These are phyloP conservation scores for Dictyostelium intermedium DNA, from an alignment of 78 protist genomes.

Conservation along the genomic window DNA sequence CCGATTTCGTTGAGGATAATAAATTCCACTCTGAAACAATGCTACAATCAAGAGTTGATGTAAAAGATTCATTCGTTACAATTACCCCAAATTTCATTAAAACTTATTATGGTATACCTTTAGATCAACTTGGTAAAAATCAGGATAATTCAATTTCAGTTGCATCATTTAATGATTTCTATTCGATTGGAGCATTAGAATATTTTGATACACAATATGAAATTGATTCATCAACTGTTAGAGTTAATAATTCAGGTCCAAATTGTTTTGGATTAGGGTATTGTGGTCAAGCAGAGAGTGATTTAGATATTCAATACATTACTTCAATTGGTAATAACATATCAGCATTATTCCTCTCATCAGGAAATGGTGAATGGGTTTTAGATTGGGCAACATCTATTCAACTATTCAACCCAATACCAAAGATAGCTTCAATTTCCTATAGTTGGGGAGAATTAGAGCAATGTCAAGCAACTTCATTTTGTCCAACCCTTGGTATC, in stretches of 20 bases:
- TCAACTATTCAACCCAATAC: slow-evolving; percentile 14
- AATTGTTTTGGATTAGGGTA: not conserved
- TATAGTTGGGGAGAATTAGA: slow-evolving; percentile 29
- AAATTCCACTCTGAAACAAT: not conserved
- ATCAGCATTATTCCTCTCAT: not conserved
- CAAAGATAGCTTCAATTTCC: slow-evolving; percentile 42
- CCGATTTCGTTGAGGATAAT: slow-evolving; percentile 61
- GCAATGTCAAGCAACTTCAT: slow-evolving; percentile 7
- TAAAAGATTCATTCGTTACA: not conserved
- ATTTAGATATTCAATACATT: slow-evolving; percentile 58
- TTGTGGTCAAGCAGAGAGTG: slow-evolving; percentile 28
- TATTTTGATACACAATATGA: not conserved
- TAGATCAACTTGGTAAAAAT: not conserved
- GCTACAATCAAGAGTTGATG: not conserved
- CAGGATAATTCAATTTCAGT: not conserved
- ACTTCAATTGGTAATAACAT: slow-evolving; percentile 18
- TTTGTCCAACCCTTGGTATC: slow-evolving; percentile 9
- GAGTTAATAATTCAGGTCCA: not conserved
- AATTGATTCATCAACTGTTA: not conserved
- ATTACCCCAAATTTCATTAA: not conserved
- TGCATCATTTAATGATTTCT: slow-evolving; percentile 49
- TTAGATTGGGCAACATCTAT: slow-evolving; percentile 2
- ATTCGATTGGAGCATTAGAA: not conserved
- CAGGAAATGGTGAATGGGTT: slow-evolving; percentile 15
- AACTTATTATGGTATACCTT: slow-evolving; percentile 3